These are phyloP conservation scores for Diphasiastrum complanatum DNA, from an alignment of 83 land plant species.

Conservation along the genomic window DNA sequence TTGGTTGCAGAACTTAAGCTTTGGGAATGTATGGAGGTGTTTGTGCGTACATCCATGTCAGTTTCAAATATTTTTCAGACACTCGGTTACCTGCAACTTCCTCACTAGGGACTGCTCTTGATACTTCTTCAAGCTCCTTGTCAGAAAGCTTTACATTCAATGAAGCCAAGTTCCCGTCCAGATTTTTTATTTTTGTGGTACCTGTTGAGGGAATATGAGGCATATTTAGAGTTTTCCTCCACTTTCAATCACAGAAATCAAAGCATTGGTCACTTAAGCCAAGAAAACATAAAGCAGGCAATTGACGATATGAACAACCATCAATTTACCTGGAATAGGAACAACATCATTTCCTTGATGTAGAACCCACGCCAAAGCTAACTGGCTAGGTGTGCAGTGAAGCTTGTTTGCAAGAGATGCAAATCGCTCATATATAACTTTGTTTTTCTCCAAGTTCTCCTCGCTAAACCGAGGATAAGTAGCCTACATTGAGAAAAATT, in stretches of 20 bases:
- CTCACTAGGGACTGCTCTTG: conserved; percentile 4
- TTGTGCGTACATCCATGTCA: neutral
- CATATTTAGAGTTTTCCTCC: too few species aligned
- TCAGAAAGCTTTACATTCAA: conserved; percentile 1
- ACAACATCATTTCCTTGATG: conserved; percentile 52
- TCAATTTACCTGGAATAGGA: conserved; percentile 61
- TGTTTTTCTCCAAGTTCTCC: conserved; percentile 50
- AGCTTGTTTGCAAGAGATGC: conserved; percentile 38
- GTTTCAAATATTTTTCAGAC: neutral
- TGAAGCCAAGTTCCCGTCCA: conserved; percentile 1
- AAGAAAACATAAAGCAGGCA: too few species aligned
- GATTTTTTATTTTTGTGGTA: conserved; percentile 49
- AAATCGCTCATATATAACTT: conserved; percentile 33
- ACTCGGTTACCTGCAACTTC: conserved; percentile 4
- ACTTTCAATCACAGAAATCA: too few species aligned
- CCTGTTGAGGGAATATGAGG: too few species aligned
- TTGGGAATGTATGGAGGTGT: too few species aligned
- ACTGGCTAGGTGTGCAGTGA: conserved; percentile 47
- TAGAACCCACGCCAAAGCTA: conserved; percentile 57
- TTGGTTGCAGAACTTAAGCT: too few species aligned
- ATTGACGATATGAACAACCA: too few species aligned
- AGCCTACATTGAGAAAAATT: too few species aligned
- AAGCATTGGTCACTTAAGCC: too few species aligned
- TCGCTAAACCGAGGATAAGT: conserved; percentile 41
- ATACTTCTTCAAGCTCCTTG: conserved; percentile 1